These are phyloP conservation scores for Coccomyxa sp. DNA, from an alignment of 139 green algal genomes.

Conservation along the genomic window DNA sequence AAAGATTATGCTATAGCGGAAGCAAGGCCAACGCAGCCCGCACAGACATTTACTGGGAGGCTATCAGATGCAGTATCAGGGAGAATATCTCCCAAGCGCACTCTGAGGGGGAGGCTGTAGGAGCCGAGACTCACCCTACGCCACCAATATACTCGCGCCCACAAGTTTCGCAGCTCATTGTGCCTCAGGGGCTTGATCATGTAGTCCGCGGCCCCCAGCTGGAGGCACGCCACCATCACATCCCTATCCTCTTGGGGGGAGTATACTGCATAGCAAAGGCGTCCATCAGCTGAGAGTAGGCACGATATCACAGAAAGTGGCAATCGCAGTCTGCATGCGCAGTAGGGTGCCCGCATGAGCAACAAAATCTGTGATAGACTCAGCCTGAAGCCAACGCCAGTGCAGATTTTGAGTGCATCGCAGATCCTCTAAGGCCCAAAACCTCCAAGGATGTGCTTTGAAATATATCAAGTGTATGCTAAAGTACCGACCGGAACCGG, in stretches of 20 bases:
- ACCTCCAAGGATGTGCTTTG: too few relatives aligned
- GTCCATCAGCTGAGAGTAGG: not conserved
- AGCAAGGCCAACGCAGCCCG: not conserved
- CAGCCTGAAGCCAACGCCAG: too few relatives aligned
- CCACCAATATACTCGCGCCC: conserved; percentile 78
- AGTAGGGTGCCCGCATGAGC: not conserved
- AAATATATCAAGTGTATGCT: too few relatives aligned
- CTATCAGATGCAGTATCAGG: not conserved
- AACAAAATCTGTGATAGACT: too few relatives aligned
- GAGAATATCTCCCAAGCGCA: not conserved
- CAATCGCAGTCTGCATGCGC: not conserved
- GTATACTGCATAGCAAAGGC: conserved; percentile 45
- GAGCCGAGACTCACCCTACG: conserved; percentile 22
- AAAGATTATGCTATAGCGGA: not conserved
- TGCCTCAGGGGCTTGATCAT: conserved; percentile 79
- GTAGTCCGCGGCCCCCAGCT: conserved; percentile 81
- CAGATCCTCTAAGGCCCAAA: too few relatives aligned
- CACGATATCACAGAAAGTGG: not conserved
- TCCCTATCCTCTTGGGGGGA: conserved; percentile 59
- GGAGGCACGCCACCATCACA: conserved; percentile 67
- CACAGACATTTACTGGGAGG: not conserved
- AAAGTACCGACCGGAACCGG: not conserved
- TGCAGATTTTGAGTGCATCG: too few relatives aligned
- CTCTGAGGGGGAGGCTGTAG: not conserved
- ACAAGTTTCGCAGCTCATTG: conserved; percentile 83